Conservation (phyloP, 768 basidiomycete genomes). For the Termitomyces titanicus region DNA sequence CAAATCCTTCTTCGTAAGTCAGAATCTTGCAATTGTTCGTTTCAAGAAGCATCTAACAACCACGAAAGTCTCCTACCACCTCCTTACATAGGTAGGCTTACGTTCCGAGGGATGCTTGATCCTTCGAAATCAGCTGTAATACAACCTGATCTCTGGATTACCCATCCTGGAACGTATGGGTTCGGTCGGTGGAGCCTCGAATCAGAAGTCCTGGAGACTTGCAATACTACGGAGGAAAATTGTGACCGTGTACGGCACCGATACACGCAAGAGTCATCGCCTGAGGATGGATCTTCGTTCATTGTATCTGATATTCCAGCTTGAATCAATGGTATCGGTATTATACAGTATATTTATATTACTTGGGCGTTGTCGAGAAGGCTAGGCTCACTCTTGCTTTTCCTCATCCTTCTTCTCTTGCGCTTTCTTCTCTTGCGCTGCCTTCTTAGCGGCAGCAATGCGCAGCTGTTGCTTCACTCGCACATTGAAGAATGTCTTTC, state of each 20-base stretch:
- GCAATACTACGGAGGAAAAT: background rate
- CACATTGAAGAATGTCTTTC: conserved; percentile 70
- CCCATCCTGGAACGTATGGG: conserved; percentile 60
- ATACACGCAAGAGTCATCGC: conserved; percentile 31
- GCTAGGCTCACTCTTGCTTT: background rate
- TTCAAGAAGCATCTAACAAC: background rate
- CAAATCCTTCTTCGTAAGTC: conserved; percentile 14
- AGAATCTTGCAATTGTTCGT: background rate
- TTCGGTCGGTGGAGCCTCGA: conserved; percentile 70
- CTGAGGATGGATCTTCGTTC: conserved; percentile 25
- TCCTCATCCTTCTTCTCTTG: conserved; percentile 24
- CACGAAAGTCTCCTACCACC: conserved; percentile 44
- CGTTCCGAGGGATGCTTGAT: conserved; percentile 54
- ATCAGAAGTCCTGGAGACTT: conserved; percentile 51
- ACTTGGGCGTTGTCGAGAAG: background rate
- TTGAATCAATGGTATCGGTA: conserved; percentile 18
- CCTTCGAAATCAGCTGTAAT: conserved; percentile 45
- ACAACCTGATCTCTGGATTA: conserved; percentile 53
- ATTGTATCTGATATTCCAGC: conserved; percentile 26
- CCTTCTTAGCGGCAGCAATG: conserved; percentile 51
- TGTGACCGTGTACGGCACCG: conserved; percentile 22
- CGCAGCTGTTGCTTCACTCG: conserved; percentile 58
- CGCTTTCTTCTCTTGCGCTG: conserved; percentile 34
- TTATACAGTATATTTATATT: conserved; percentile 3
- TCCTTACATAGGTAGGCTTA: conserved; percentile 62